phyloP scores from a whole-genome alignment of 2,329 filamentous ascomycete genomes.

The Ophiostoma novo-ulmi region DNA sequence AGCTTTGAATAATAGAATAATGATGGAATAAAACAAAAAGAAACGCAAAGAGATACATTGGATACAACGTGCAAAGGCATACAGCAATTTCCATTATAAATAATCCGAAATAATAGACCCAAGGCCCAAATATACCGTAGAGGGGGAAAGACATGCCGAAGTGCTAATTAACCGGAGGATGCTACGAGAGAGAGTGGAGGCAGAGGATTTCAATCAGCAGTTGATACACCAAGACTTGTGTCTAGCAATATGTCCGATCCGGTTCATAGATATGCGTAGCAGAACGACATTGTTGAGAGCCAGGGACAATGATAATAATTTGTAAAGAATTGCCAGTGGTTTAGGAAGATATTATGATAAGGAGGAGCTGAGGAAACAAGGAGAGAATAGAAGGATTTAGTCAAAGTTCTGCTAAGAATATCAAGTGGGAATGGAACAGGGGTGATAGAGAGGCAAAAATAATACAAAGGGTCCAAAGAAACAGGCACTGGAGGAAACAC shows the following conservation, averaged over 20 bases:
- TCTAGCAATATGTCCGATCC: neutral
- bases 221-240: neutral
- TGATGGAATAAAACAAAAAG: neutral
- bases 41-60: neutral
- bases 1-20: neutral
- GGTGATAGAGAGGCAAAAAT: neutral
- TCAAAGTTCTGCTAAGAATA: neutral
- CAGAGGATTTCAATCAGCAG: neutral
- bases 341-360: neutral
- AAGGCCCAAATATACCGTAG: neutral
- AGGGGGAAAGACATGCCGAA: conserved; percentile 1
- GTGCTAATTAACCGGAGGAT: conserved; percentile 13
- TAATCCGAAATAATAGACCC: neutral
- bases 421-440: neutral
- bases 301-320: neutral
- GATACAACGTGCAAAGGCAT: neutral
- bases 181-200: neutral
- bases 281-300: neutral
- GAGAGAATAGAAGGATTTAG: neutral
- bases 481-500: neutral
- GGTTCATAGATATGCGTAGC: neutral
- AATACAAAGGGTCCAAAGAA: neutral
- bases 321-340: neutral
- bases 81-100: neutral
- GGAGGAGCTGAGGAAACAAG: no score